Conservation (phyloP, 352 stramenopile species). For the Pythium chondricola region DNA sequence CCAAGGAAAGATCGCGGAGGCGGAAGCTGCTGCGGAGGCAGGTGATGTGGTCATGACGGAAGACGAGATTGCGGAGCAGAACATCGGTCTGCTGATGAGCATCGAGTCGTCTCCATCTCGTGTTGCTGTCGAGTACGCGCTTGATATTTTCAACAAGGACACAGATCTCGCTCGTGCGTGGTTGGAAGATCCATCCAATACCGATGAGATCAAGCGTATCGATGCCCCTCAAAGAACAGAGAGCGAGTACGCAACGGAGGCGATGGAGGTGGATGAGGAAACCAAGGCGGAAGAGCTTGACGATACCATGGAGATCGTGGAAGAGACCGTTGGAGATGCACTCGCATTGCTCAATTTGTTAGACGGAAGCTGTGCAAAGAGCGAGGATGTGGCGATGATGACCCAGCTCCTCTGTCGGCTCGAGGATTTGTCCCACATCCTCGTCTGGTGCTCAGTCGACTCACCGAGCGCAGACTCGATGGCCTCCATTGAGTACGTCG, state of each 20-base stretch:
- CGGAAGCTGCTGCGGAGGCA: constrained; percentile 44
- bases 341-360: constrained; percentile 94
- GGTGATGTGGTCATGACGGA: constrained; percentile 48
- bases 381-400: constrained; percentile 47
- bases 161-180: constrained; percentile 57
- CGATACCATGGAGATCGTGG: constrained; percentile 49
- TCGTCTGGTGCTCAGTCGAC: constrained; percentile 88
- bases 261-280: constrained; percentile 40
- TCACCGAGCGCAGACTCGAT: neutral
- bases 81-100: constrained; percentile 69
- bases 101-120: constrained; percentile 43
- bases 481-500: constrained; percentile 91
- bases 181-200: constrained; percentile 53
- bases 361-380: constrained; percentile 47
- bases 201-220: constrained; percentile 54
- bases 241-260: constrained; percentile 1
- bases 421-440: constrained; percentile 96
- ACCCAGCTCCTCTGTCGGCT: constrained; percentile 90
- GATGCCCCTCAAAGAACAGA: too few species aligned
- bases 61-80: constrained; percentile 61
- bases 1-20: constrained; percentile 56
- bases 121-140: constrained; percentile 48
- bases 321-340: constrained; percentile 51
- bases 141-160: constrained; percentile 61
- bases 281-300: constrained; percentile 25